Conservation (phyloP, 2,329 filamentous ascomycete genomes). For the Pyrenophora seminiperda region DNA sequence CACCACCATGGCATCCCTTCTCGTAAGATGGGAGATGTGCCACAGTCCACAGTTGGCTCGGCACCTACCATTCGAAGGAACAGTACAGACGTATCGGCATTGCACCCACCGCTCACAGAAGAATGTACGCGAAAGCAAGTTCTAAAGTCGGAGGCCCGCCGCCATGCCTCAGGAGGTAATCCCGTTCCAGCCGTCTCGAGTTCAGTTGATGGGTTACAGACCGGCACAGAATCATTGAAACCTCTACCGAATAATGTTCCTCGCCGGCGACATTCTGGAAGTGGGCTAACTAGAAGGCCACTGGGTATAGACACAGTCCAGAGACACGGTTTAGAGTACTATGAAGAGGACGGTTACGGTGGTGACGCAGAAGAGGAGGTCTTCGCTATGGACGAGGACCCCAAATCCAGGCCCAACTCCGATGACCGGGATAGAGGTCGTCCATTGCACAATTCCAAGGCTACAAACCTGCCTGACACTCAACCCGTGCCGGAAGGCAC, state of each 20-base stretch:
- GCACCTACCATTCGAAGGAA: constrained; percentile 45
- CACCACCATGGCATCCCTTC: constrained; percentile 68
- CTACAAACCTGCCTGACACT: neutral
- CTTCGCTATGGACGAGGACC: constrained; percentile 68
- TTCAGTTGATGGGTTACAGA: constrained; percentile 16
- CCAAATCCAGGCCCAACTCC: constrained; percentile 16
- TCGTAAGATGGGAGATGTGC: constrained; percentile 37
- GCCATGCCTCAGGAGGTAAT: constrained; percentile 33
- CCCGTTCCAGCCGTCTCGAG: constrained; percentile 17
- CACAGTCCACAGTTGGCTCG: constrained; percentile 37
- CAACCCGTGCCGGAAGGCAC: constrained; percentile 23
- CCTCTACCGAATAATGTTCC: constrained; percentile 37
- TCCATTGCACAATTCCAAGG: neutral
- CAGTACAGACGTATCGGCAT: constrained; percentile 45
- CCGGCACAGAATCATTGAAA: constrained; percentile 32
- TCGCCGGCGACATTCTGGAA: constrained; percentile 81
- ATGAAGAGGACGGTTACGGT: constrained; percentile 86
- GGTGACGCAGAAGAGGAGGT: constrained; percentile 76
- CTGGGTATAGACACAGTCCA: constrained; percentile 68
- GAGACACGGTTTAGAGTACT: constrained; percentile 83
- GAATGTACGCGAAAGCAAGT: constrained; percentile 52
- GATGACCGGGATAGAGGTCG: constrained; percentile 12
- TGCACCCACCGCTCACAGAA: constrained; percentile 33
- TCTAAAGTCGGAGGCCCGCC: constrained; percentile 49
- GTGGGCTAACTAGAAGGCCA: constrained; percentile 74